phyloP scores from a whole-genome alignment of 2,329 filamentous ascomycete genomes.

The Fusarium haematococcum region DNA sequence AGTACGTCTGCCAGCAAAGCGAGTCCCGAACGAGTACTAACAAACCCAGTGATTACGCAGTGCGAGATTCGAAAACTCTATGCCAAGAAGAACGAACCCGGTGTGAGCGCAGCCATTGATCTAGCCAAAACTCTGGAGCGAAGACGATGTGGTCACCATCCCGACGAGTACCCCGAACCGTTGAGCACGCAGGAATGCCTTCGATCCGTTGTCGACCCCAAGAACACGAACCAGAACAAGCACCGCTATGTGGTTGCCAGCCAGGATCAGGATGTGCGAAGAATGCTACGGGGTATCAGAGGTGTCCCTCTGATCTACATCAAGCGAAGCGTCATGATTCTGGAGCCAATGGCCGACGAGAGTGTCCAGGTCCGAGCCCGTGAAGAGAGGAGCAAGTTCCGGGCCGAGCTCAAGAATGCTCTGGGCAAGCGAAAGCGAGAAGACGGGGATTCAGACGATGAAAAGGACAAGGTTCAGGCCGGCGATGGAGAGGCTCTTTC shows the following conservation, averaged over 20 bases:
- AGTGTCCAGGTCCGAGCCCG: conserved; percentile 72
- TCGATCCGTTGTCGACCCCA: conserved; percentile 81
- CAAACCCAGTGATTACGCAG: conserved; percentile 77
- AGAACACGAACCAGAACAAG: conserved; percentile 77
- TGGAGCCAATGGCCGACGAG: conserved; percentile 78
- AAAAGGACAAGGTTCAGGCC: conserved; percentile 43
- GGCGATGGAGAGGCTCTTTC: conserved; percentile 20
- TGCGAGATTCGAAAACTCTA: conserved; percentile 86
- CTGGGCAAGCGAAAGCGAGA: conserved; percentile 64
- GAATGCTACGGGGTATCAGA: conserved; percentile 72
- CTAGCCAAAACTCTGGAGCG: conserved; percentile 81
- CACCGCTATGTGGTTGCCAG: conserved; percentile 83
- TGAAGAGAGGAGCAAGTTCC: conserved; percentile 81
- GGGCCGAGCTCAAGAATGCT: conserved; percentile 71
- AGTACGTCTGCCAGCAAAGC: conserved; percentile 61
- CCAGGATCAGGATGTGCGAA: conserved; percentile 74
- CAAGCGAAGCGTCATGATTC: conserved; percentile 78
- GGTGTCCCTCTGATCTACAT: conserved; percentile 85
- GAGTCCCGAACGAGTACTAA: conserved; percentile 37
- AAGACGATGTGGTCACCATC: conserved; percentile 82
- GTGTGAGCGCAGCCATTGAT: conserved; percentile 72
- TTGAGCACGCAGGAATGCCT: conserved; percentile 78
- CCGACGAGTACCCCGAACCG: conserved; percentile 76
- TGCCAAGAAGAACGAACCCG: conserved; percentile 66
- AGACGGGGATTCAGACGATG: conserved; percentile 53